These are phyloP conservation scores for Ganoderma multipileum DNA, from an alignment of 1,284 basidiomycete species.

Conservation along the genomic window DNA sequence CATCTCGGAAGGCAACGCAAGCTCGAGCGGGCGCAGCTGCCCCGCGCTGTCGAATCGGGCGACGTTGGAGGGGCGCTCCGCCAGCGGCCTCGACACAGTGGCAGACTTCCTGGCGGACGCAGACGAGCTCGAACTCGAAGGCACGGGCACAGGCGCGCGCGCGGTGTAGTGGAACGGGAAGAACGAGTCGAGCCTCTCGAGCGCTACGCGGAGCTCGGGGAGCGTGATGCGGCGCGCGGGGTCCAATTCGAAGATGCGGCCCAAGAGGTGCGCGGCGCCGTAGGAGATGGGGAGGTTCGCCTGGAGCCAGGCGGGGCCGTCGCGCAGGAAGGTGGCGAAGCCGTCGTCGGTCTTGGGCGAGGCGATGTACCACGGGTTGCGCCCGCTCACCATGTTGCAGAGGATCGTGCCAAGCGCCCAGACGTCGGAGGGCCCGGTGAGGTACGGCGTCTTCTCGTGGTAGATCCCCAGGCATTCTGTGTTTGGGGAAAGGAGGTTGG, in stretches of 20 bases:
- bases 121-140: not conserved
- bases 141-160: not conserved
- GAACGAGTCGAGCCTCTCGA: conserved; percentile 25
- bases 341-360: conserved; percentile 69
- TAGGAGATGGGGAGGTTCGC: conserved; percentile 77
- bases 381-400: conserved; percentile 82
- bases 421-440: conserved; percentile 64
- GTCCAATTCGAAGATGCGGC: conserved; percentile 60
- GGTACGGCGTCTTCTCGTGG: conserved; percentile 49
- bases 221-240: conserved; percentile 61
- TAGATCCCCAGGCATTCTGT: conserved; percentile 62
- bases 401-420: conserved; percentile 70
- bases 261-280: conserved; percentile 62
- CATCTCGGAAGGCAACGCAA: not conserved
- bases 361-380: conserved; percentile 88
- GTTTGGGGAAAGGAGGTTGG: not conserved
- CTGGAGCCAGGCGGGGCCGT: conserved; percentile 69
- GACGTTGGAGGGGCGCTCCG: not conserved
- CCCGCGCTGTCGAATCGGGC: not conserved
- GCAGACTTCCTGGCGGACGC: too few relatives aligned
- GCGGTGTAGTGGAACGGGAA: conserved; percentile 8
- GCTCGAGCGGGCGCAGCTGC: conserved; percentile 7
- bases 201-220: conserved; percentile 54
- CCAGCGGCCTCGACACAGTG: not conserved
- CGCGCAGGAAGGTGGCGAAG: conserved; percentile 51